Percentiles rank a stretch among this genome's conserved stretches.
phyloP scores from a whole-genome alignment of 805 yeast species.

The Candida ovalis region DNA sequence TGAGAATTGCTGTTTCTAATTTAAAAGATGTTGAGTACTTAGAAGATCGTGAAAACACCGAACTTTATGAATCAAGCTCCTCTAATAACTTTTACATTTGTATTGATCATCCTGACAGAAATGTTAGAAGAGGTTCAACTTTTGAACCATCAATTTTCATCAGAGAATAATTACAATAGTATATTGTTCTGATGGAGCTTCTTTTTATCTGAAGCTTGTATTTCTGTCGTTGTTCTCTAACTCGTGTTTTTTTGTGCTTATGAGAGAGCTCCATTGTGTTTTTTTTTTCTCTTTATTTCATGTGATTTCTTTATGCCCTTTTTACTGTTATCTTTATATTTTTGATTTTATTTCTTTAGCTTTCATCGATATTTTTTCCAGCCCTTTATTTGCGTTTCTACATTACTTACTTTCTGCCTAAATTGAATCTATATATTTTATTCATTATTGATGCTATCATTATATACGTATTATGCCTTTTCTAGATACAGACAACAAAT shows the following conservation, averaged over 20 bases:
- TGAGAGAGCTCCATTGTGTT: not conserved
- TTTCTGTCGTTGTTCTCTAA: not conserved
- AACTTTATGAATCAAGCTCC: conserved; percentile 50
- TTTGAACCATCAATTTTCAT: conserved; percentile 60
- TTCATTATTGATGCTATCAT: not conserved
- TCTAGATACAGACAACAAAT: not conserved
- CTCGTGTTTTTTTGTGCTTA: not conserved
- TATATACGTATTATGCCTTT: not conserved
- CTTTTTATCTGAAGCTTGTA: too few species aligned
- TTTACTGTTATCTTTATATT: not conserved
- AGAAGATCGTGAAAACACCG: conserved; percentile 49
- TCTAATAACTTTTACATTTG: conserved; percentile 45
- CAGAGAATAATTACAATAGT: conserved; percentile 37
- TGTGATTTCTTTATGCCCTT: not conserved
- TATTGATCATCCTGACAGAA: conserved; percentile 84
- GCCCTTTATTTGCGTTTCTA: not conserved
- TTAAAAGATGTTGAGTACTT: conserved; percentile 33
- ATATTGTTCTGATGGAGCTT: too few species aligned
- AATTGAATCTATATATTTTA: not conserved
- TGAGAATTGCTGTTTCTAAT: conserved; percentile 58
- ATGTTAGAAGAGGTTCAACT: conserved; percentile 48
- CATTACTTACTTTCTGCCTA: not conserved
- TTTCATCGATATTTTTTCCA: not conserved
- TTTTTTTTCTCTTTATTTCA: not conserved
- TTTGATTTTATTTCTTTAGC: not conserved